A percentile compares a stretch with the other conserved stretches of the same genome.
These are phyloP conservation scores for Jasminum sambac DNA, from an alignment of 257 asterid genomes.

Conservation along the genomic window DNA sequence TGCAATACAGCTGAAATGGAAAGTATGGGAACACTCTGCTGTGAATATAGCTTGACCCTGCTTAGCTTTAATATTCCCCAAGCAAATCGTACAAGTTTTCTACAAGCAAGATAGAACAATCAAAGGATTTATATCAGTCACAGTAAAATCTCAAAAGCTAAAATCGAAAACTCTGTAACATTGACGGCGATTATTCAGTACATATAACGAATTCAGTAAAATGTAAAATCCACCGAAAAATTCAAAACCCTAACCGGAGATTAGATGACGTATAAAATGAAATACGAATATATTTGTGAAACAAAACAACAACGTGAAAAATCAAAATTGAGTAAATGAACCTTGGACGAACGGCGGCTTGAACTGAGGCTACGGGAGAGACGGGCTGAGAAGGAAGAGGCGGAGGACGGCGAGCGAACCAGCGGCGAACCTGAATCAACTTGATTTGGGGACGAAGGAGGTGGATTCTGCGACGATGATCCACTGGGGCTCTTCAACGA, in stretches of 20 bases:
- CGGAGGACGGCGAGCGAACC: background rate
- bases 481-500: slow-evolving; percentile 19
- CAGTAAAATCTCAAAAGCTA: background rate
- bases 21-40: slow-evolving; percentile 43
- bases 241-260: background rate
- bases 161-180: background rate
- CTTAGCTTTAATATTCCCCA: slow-evolving; percentile 30
- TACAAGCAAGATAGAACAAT: slow-evolving; percentile 7
- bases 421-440: slow-evolving; percentile 10
- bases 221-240: slow-evolving; percentile 11
- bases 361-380: slow-evolving; percentile 28
- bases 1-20: slow-evolving; percentile 40
- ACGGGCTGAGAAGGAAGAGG: slow-evolving; percentile 24
- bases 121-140: slow-evolving; percentile 3
- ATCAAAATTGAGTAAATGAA: slow-evolving; percentile 4
- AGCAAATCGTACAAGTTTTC: slow-evolving; percentile 42
- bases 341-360: slow-evolving; percentile 28
- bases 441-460: slow-evolving; percentile 7
- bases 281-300: background rate
- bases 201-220: background rate
- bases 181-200: background rate
- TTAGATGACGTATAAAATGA: background rate
- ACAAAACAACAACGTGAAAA: background rate
- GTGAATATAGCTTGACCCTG: slow-evolving; percentile 43
- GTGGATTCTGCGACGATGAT: slow-evolving; percentile 19